Base-by-base conservation (phyloP, 768 basidiomycete species). In the Phylloporus sp. region DNA sequence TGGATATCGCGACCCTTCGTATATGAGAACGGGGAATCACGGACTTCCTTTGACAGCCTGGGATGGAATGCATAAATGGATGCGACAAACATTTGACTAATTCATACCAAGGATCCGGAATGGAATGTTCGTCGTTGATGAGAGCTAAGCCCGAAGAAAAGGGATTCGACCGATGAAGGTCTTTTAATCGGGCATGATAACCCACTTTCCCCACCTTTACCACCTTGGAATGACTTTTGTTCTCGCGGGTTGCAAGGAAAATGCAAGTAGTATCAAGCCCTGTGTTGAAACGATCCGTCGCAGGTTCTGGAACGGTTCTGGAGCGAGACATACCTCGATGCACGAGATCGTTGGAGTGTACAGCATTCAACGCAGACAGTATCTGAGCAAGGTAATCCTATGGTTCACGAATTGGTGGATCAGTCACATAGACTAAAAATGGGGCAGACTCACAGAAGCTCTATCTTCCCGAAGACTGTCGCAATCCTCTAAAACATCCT, bases 131-230 rank as follows among this genome's bases (percentile, higher is more conserved):
- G 22, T 62, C 59, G 18, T 51, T 56, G 27, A 34, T 29, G 22
- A 31, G 22, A 5, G 42, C 24, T 43, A 61, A 27, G 13, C 56
- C 49, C 35, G 42, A 50, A 4, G 76, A 76, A 54, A 95, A 90
- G 1, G 83, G 79, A 56, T 96, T 91, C 3, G 93, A 95, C 15
- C 82, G 74, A 58, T 95, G 86, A 26, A 93, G 69, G 60, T 95
- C 91, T 21, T 84, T 70, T 26, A 97, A 71, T 1, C 77, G 77
- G 6, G 81, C 80, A 53, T 84, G 76, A 61, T 84, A 96, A 14
- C 75, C 79, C 3, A 81, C 81, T 53, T 82, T 83, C 17, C 81
- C 78, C 4, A 96, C 66, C 61, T 92, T 93, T 60, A 90, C 74
- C 17, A 77, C 68, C 54, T 86, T 88, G 9, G 78, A 68, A 26